Conservation (phyloP, 306 rosid species). For the Dalbergia cochinchinensis region DNA sequence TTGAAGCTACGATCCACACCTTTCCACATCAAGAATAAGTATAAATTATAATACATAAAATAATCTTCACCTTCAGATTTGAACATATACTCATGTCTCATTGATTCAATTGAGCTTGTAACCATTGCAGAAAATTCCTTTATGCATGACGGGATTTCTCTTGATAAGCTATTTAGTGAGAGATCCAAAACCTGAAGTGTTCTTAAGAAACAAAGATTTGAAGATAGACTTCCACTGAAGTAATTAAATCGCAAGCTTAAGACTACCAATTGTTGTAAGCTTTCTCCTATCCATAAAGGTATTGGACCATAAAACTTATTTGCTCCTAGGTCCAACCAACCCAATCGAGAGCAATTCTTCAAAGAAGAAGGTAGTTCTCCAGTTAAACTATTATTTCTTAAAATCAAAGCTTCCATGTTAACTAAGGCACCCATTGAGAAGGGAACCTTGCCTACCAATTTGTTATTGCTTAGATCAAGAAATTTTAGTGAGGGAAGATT, state of each 20-base stretch:
- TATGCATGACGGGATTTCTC: constrained; percentile 2
- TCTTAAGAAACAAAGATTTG: neutral
- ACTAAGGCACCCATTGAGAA: neutral
- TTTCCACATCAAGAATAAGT: constrained; percentile 30
- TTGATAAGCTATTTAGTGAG: constrained; percentile 11
- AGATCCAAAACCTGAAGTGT: constrained; percentile 15
- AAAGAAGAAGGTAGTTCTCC: constrained; percentile 20
- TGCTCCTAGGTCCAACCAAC: neutral
- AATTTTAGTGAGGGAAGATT: neutral
- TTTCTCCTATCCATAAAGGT: constrained; percentile 41
- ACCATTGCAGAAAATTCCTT: constrained; percentile 21
- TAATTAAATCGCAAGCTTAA: constrained; percentile 1
- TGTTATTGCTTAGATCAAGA: constrained; percentile 32
- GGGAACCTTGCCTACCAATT: neutral
- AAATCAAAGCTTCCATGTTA: neutral
- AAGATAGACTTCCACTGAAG: constrained; percentile 18
- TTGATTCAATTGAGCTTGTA: neutral
- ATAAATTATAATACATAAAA: neutral
- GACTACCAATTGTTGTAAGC: neutral
- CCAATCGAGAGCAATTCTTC: constrained; percentile 15
- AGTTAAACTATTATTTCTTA: constrained; percentile 32
- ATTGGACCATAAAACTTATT: constrained; percentile 32
- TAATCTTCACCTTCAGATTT: too few relatives aligned
- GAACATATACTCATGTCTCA: neutral
- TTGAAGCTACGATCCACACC: neutral